A percentile compares a stretch with the other conserved stretches of the same genome.
phyloP scores from a whole-genome alignment of 352 stramenopile genomes.

The Globisporangium canariense region DNA sequence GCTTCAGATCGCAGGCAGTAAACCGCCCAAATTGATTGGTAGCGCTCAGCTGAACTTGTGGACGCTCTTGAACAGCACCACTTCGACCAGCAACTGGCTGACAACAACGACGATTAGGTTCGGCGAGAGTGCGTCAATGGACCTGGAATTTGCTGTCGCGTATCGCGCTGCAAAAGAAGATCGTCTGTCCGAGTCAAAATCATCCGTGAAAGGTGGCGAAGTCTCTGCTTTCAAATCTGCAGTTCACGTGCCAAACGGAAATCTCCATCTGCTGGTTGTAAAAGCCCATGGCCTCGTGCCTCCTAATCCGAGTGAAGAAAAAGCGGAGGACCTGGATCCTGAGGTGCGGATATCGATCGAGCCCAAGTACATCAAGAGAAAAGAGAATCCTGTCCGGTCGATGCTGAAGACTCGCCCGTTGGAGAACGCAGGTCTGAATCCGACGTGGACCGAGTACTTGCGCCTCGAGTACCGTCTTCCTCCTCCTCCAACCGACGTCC shows the following conservation, averaged over 20 bases:
- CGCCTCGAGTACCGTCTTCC: slow-evolving; percentile 39
- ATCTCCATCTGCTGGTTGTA: slow-evolving; percentile 41
- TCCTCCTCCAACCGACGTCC: slow-evolving; percentile 2
- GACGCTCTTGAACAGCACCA: slow-evolving; percentile 8
- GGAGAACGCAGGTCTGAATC: slow-evolving; percentile 33
- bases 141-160: slow-evolving; percentile 22
- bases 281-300: slow-evolving; percentile 35
- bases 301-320: slow-evolving; percentile 23
- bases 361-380: slow-evolving; percentile 46
- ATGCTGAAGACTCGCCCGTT: slow-evolving; percentile 51
- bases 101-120: slow-evolving; percentile 21
- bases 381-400: slow-evolving; percentile 42
- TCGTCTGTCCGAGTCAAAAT: neutral
- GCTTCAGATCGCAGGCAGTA: slow-evolving; percentile 15
- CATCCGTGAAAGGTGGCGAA: neutral
- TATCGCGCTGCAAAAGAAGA: slow-evolving; percentile 19
- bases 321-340: slow-evolving; percentile 35
- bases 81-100: neutral
- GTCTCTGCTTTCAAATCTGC: slow-evolving; percentile 9
- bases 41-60: slow-evolving; percentile 30
- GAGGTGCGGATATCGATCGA: slow-evolving; percentile 48
- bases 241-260: slow-evolving; percentile 25
- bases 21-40: slow-evolving; percentile 21
- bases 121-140: slow-evolving; percentile 24
- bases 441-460: slow-evolving; percentile 54